Percentiles rank a stretch among this genome's conserved stretches.
Conservation (phyloP, 2,329 filamentous ascomycete genomes). For the Sarocladiaceae sp. region DNA sequence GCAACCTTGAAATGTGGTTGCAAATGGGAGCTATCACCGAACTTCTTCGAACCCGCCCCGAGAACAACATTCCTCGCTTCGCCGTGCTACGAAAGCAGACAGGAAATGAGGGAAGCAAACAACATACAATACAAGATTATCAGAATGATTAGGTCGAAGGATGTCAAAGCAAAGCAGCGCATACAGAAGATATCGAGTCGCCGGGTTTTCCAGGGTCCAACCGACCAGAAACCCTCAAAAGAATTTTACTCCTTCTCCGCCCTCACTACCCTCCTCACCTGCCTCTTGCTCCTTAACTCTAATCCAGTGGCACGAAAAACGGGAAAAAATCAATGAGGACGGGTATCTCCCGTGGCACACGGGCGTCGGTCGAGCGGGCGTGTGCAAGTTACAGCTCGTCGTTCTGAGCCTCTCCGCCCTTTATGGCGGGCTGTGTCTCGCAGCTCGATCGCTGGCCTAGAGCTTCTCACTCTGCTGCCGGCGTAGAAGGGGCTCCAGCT, state of each 20-base stretch:
- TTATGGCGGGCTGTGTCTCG: too few species aligned
- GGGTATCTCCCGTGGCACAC: neutral
- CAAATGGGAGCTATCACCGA: too few species aligned
- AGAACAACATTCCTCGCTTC: too few species aligned
- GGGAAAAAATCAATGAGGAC: neutral
- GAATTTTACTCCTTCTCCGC: neutral
- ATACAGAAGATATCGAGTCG: slow-evolving; percentile 2
- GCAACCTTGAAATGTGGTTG: too few species aligned
- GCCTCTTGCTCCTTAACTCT: neutral
- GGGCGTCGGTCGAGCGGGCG: too few species aligned
- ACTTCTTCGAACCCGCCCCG: too few species aligned
- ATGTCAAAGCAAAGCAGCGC: neutral
- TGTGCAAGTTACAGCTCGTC: too few species aligned
- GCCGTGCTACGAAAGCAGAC: neutral
- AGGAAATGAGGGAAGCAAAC: neutral
- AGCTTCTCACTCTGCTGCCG: slow-evolving; percentile 29
- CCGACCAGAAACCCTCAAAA: neutral
- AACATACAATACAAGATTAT: neutral
- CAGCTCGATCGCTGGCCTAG: slow-evolving; percentile 1
- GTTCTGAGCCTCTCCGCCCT: too few species aligned
- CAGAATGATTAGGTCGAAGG: neutral
- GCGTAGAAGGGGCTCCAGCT: slow-evolving; percentile 42
- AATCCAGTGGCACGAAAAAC: too few species aligned
- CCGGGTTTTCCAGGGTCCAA: neutral
- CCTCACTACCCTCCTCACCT: neutral